Percentiles rank a stretch among this genome's conserved stretches.
These are phyloP conservation scores for Saccharomyces jurei DNA, from an alignment of 805 yeast genomes.

Conservation along the genomic window DNA sequence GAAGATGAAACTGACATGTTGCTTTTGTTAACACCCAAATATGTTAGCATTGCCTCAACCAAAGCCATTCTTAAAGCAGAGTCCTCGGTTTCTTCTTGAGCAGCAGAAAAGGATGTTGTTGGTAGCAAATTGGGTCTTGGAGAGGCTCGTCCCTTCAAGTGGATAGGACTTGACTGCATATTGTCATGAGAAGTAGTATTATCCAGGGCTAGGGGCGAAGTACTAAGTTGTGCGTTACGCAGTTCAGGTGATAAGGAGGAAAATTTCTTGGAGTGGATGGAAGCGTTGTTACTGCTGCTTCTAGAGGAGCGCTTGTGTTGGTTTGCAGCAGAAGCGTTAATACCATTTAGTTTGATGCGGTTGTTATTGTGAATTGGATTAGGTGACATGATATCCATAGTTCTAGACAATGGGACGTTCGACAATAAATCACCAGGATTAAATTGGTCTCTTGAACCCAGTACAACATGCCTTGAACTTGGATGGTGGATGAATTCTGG, in stretches of 20 bases:
- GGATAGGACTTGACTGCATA: neutral
- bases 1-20: constrained; percentile 19
- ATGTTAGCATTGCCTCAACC: constrained; percentile 59
- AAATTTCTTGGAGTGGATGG: neutral
- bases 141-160: neutral
- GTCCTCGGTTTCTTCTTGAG: constrained; percentile 67
- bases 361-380: neutral
- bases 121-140: constrained; percentile 11
- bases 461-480: constrained; percentile 41
- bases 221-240: neutral
- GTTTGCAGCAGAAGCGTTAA: neutral
- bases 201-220: neutral
- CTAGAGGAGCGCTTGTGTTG: neutral
- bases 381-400: neutral
- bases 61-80: constrained; percentile 54
- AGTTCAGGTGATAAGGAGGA: neutral
- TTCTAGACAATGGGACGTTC: constrained; percentile 61
- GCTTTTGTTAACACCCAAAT: constrained; percentile 53
- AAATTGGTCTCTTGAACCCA: constrained; percentile 47
- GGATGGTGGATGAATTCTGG: neutral
- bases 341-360: neutral
- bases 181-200: neutral
- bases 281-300: neutral
- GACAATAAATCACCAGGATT: constrained; percentile 85
- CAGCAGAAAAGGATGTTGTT: constrained; percentile 38